Base-by-base conservation (phyloP, 2,329 filamentous ascomycete species). In the Aspergillus ustus region DNA sequence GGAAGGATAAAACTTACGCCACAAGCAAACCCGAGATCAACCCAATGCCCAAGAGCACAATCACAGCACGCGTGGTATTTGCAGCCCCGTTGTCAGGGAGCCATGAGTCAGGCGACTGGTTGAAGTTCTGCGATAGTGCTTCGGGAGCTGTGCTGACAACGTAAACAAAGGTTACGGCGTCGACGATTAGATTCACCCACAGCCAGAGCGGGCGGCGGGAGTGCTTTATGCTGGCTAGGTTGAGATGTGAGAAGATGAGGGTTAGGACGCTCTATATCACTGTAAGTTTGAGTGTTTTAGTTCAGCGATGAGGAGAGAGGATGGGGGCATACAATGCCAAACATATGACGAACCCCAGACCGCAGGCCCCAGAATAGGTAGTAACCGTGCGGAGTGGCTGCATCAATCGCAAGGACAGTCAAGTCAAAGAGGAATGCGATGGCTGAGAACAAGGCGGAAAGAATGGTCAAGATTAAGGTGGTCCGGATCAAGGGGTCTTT, bases 1-100 rank as follows among this genome's bases (percentile, higher is more conserved):
- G 19, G 34, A 20, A 40, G 20, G 29, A 25, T 25, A 37, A 57
- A 57, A 58, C 59, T 53, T 19, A 61, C 59, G 54, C 59, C 15
- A 49, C 54, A 37, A 43, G 9, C 7, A 57, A 29, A 7, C 53
- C 48, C 5, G 45, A 52, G 29, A 52, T 20, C 44, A 57, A 29
- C 17, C 54, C 53, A 40, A 61, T 11, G 19, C 31, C 53, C 20
- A 57, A 20, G 13, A 61, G 28, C 31, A 57, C 48, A 46, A 50
- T 28, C 13, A 57, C 54, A 2, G 50, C 44, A 7, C 4, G 48
- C 6, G 59, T 54, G n/a, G 46, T 48, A 19, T 40, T 17, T n/a
- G 31, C 54, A 22, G 50, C 48, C 17, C n/a, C 22, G 9, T 28
- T 19, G 53, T 61, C 59, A 8, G 54, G 59, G 29, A 57, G 49